phyloP scores from a whole-genome alignment of 2,329 filamentous ascomycete genomes.

The Mycosphaerella arachidis region DNA sequence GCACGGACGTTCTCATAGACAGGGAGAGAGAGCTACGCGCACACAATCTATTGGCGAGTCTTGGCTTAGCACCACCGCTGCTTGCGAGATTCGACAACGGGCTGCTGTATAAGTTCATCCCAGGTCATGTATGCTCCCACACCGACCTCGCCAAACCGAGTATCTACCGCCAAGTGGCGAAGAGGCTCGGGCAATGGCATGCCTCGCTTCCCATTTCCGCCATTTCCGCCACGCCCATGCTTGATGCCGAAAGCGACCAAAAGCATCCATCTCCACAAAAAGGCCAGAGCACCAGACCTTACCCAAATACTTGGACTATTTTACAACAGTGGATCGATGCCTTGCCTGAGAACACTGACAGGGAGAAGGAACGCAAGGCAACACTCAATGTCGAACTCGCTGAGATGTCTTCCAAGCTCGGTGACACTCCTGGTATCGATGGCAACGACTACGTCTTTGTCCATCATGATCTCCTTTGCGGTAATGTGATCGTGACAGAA shows the following conservation, averaged over 20 bases:
- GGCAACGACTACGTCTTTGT: constrained; percentile 80
- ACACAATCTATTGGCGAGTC: constrained; percentile 80
- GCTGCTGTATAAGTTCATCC: constrained; percentile 88
- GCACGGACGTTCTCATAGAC: constrained; percentile 93
- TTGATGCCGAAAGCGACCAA: constrained; percentile 20
- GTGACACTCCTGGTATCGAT: constrained; percentile 71
- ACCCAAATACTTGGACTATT: constrained; percentile 90
- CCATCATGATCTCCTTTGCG: constrained; percentile 92
- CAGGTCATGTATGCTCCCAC: constrained; percentile 72
- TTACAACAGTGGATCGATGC: constrained; percentile 94
- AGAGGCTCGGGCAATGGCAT: constrained; percentile 88
- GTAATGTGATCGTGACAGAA: constrained; percentile 81
- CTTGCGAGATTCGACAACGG: constrained; percentile 93
- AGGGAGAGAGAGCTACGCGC: constrained; percentile 64
- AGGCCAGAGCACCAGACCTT: constrained; percentile 55
- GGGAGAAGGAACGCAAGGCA: constrained; percentile 63
- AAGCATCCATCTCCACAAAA: constrained; percentile 20
- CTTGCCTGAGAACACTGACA: constrained; percentile 67
- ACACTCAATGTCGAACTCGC: constrained; percentile 70
- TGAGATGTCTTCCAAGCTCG: constrained; percentile 65
- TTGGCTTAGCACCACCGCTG: constrained; percentile 78
- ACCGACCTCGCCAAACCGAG: constrained; percentile 70
- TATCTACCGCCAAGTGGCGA: constrained; percentile 79
- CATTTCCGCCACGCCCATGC: constrained; percentile 38
- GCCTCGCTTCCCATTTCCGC: constrained; percentile 58